phyloP scores from a whole-genome alignment of 768 basidiomycete species.

The Hygrocybe coccinea region DNA sequence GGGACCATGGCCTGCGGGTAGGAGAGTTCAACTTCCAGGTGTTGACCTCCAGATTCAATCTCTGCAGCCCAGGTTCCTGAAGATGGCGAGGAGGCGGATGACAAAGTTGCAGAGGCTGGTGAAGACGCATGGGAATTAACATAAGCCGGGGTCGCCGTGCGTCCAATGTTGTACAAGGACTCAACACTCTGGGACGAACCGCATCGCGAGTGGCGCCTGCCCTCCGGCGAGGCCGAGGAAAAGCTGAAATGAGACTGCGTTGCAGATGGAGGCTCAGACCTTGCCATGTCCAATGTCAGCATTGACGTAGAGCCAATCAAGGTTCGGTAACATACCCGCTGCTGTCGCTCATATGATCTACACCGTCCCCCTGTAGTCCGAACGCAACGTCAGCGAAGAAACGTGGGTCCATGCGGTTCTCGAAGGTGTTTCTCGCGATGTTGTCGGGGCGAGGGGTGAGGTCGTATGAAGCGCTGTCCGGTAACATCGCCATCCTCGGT shows the following conservation, averaged over 20 bases:
- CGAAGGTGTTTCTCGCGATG: background rate
- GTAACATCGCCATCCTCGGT: background rate
- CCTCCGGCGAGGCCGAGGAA: background rate
- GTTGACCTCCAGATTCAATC: too few relatives aligned
- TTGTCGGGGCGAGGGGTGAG: background rate
- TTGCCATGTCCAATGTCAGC: background rate
- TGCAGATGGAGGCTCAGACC: slow-evolving; percentile 1
- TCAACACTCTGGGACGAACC: background rate
- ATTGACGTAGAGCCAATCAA: background rate
- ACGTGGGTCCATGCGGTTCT: background rate
- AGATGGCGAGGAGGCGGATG: background rate
- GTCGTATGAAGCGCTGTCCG: background rate
- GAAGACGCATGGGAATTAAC: background rate
- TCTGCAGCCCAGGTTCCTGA: background rate
- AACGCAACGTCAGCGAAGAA: background rate
- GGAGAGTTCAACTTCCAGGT: background rate
- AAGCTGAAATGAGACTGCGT: slow-evolving; percentile 3
- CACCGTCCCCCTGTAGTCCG: background rate
- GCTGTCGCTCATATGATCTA: background rate
- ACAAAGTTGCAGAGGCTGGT: background rate
- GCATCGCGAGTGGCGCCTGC: background rate
- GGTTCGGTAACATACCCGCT: background rate
- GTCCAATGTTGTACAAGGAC: background rate
- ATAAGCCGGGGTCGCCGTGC: background rate
- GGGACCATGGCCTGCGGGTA: background rate